Conservation (phyloP, 176 grass and related monocot genomes). For the Thalia dealbata region DNA sequence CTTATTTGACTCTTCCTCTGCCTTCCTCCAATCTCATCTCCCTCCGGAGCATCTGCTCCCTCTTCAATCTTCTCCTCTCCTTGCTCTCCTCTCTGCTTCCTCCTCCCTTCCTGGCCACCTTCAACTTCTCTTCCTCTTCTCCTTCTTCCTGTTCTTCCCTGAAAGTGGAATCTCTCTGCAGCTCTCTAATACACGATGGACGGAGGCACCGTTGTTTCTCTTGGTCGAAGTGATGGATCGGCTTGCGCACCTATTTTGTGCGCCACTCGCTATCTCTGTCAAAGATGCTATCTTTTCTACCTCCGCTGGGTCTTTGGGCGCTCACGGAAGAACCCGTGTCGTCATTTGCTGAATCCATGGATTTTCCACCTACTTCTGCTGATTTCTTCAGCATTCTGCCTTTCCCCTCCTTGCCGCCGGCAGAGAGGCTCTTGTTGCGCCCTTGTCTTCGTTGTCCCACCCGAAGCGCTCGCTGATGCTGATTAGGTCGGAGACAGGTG, state of each 20-base stretch:
- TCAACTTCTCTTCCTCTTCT: neutral
- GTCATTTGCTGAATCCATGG: too few relatives aligned
- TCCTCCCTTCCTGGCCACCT: constrained; percentile 5
- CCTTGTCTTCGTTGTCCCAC: constrained; percentile 36
- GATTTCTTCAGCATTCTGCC: neutral
- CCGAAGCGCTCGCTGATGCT: constrained; percentile 47
- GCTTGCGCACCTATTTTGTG: neutral
- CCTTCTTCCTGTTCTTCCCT: neutral
- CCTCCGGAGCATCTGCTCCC: constrained; percentile 32
- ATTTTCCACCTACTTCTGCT: neutral
- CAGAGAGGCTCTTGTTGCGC: constrained; percentile 20
- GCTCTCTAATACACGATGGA: neutral
- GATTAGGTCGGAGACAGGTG: constrained; percentile 28
- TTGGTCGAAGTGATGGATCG: neutral
- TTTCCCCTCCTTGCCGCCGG: neutral
- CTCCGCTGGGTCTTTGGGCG: neutral
- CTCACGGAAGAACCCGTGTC: neutral
- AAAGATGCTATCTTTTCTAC: neutral
- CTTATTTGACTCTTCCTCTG: constrained; percentile 4
- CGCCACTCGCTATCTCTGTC: neutral
- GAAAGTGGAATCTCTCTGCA: neutral
- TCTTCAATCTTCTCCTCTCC: constrained; percentile 31
- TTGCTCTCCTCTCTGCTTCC: constrained; percentile 26
- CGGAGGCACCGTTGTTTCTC: neutral
- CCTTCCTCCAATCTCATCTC: constrained; percentile 27